A percentile compares a stretch with the other conserved stretches of the same genome.
Evolutionary conservation across 768 basidiomycete species (phyloP).

Genomic region (Kwoniella europaea): DNA sequence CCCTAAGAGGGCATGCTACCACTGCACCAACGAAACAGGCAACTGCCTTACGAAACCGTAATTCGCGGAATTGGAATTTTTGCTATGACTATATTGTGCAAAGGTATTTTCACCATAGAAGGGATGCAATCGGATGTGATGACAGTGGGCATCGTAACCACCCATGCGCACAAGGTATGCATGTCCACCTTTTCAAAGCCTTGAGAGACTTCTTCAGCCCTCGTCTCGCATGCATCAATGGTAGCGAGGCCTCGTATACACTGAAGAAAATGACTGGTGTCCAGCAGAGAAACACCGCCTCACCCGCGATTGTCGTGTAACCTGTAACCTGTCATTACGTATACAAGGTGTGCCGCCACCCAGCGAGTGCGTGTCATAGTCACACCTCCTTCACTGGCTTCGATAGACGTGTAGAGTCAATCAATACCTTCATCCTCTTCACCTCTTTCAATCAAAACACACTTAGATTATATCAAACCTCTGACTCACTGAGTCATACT

Average conservation of each 20-base stretch:
- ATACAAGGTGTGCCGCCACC: slow-evolving; percentile 18
- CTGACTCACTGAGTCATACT: background rate
- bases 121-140: no score
- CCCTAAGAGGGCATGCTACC: slow-evolving; percentile 34
- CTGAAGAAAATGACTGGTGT: no score
- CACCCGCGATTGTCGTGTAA: background rate
- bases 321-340: slow-evolving; percentile 2
- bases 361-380: slow-evolving; percentile 18
- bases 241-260: no score
- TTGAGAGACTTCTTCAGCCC: no score
- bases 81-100: background rate
- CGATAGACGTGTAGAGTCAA: background rate
- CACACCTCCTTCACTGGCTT: background rate
- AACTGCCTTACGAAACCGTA: slow-evolving; percentile 21
- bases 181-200: no score
- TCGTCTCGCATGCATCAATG: no score
- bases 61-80: slow-evolving; percentile 2
- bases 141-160: no score
- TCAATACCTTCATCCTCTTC: background rate
- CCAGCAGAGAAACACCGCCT: slow-evolving; percentile 1
- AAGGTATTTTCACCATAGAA: background rate
- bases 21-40: slow-evolving; percentile 33
- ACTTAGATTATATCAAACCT: no score
- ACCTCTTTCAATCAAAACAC: background rate
- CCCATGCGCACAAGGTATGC: no score